Evolutionary conservation across 75 land plant species (phyloP), one percentile per base, ranked within the genome.

Genomic region (Cunninghamia lanceolata): DNA sequence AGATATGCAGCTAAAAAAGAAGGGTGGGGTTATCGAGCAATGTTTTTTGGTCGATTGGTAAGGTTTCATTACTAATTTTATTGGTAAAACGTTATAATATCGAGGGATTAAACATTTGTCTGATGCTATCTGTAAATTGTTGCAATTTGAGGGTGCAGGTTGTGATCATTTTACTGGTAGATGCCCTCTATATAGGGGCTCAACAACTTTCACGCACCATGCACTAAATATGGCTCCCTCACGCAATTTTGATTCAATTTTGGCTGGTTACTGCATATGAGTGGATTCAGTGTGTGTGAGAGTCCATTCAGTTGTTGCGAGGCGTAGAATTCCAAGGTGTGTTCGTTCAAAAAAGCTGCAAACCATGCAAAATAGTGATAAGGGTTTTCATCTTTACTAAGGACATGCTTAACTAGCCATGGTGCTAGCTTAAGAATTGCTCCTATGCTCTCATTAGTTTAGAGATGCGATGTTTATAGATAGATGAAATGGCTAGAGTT

Each of bases 21-120:
- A 87, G 99, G 99, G 36, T 92, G 95, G 92, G 90, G 93, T 56
- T 97, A 96, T 82, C 91, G 96, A 52, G 86, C 93, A 43, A 85
- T 93, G 45, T 91, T 92, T 87, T 90, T 97, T 84, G 95, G 92
- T 17, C 94, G 99, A 70, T 79, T 95, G 96, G 99, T 97, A 94
- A 77, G 70, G 39, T 38, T 34, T 46, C 53, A 46, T 52, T 40
- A 7, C 42, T 28, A 40, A 19, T 40, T 78, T 40, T 78, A 21
- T 40, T 78, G n/a, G 25, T 36, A 78, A 78, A 56, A 56, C 63
- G 19, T 4, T 56, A 56, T 6, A 21, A 7, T 42, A 40, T 78
- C 8, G 19, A 78, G 9, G 32, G 32, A n/a, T 43, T 66, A 14
- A 36, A 39, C 39, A 30, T 36, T 83, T 88, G 13, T 14, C 81